phyloP scores from a whole-genome alignment of 257 asterid species.

The Solanum habrochaites region DNA sequence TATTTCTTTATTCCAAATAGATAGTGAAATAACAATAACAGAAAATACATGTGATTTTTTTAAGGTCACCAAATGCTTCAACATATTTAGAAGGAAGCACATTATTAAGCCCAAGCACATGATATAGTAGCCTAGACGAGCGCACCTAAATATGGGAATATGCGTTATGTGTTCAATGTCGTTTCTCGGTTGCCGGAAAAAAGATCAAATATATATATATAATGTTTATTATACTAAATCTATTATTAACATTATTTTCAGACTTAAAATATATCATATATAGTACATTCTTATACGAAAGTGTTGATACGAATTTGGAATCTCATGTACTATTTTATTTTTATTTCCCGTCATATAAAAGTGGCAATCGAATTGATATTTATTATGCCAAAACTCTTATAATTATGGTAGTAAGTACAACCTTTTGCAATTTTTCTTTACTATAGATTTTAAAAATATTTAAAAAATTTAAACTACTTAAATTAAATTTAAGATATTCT shows the following conservation, averaged over 20 bases:
- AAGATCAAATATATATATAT: no score
- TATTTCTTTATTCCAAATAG: not conserved
- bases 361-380: not conserved
- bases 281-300: not conserved
- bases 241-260: no score
- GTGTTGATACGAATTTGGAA: not conserved
- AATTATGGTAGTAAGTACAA: not conserved
- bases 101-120: no score
- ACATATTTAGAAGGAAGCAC: no score
- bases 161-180: no score
- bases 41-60: no score
- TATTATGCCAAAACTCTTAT: not conserved
- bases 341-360: not conserved
- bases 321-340: not conserved
- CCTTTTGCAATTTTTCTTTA: not conserved
- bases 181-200: no score
- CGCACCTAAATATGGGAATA: not conserved
- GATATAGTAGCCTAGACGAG: not conserved
- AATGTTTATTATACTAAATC: no score
- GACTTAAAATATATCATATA: not conserved
- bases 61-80: not conserved
- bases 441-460: not conserved
- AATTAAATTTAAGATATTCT: not conserved
- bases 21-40: not conserved
- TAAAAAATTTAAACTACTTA: not conserved